Evolutionary conservation across 2,329 filamentous ascomycete genomes (phyloP).

Genomic region (Aspergillus puulaauensis): DNA sequence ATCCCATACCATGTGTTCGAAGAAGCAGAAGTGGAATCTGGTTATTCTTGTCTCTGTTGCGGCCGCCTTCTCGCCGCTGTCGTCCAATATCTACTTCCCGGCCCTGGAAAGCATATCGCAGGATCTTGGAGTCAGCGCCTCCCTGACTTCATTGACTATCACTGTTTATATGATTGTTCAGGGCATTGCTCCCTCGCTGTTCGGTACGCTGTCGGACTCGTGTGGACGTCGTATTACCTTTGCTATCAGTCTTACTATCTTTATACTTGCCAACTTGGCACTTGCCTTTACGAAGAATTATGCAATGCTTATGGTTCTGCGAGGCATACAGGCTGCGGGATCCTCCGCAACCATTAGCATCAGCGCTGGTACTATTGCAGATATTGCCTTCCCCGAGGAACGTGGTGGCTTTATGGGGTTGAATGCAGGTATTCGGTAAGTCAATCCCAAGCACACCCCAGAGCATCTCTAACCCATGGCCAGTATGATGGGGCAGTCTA

Average conservation of each 20-base stretch:
- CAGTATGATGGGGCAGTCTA: slow-evolving; percentile 44
- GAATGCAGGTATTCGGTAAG: slow-evolving; percentile 31
- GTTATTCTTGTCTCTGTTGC: slow-evolving; percentile 28
- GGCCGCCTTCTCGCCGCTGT: slow-evolving; percentile 39
- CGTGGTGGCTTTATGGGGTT: slow-evolving; percentile 40
- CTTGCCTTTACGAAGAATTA: slow-evolving; percentile 31
- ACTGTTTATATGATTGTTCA: slow-evolving; percentile 52
- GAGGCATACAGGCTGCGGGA: slow-evolving; percentile 9
- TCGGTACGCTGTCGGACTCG: slow-evolving; percentile 50
- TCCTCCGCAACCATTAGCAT: slow-evolving; percentile 5
- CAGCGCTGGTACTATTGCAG: slow-evolving; percentile 43
- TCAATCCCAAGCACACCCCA: not conserved
- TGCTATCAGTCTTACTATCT: slow-evolving; percentile 48
- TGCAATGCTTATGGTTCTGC: slow-evolving; percentile 9
- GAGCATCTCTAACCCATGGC: not conserved
- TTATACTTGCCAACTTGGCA: slow-evolving; percentile 48
- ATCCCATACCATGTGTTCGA: too few relatives aligned
- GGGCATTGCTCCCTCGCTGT: slow-evolving; percentile 52
- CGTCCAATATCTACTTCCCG: slow-evolving; percentile 49
- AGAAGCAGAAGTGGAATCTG: slow-evolving; percentile 38
- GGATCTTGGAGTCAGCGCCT: slow-evolving; percentile 27
- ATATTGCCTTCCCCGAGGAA: slow-evolving; percentile 39
- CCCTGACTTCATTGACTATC: slow-evolving; percentile 37
- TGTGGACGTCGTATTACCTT: slow-evolving; percentile 49
- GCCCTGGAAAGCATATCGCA: slow-evolving; percentile 32